A percentile compares a stretch with the other conserved stretches of the same genome.
phyloP scores from a whole-genome alignment of 805 yeast genomes.

The Lipomyces lipofer region DNA sequence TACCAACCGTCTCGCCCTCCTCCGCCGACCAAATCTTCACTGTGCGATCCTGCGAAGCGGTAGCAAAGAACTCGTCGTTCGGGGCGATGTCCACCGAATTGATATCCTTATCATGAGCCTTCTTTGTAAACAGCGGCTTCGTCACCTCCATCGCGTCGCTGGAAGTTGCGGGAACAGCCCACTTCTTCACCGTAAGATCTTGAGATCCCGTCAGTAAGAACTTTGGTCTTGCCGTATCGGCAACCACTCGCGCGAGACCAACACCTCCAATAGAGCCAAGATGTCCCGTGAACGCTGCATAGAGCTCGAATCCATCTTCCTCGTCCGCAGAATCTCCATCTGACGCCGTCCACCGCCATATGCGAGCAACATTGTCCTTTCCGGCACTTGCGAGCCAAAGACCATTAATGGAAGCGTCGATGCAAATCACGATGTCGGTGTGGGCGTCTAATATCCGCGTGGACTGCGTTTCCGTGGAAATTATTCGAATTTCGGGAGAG shows the following conservation, averaged over 20 bases:
- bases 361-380: conserved; percentile 79
- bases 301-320: conserved; percentile 46
- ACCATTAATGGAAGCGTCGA: conserved; percentile 80
- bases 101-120: conserved; percentile 96
- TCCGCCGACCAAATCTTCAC: conserved; percentile 86
- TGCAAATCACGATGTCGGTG: conserved; percentile 74
- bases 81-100: conserved; percentile 89
- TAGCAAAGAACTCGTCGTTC: conserved; percentile 81
- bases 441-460: conserved; percentile 76
- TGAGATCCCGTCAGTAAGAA: conserved; percentile 80
- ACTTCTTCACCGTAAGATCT: conserved; percentile 81
- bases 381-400: conserved; percentile 89
- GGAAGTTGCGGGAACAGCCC: conserved; percentile 60
- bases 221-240: conserved; percentile 49
- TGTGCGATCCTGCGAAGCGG: conserved; percentile 91
- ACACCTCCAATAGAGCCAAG: conserved; percentile 83
- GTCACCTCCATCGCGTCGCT: conserved; percentile 31
- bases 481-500: conserved; percentile 80
- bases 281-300: conserved; percentile 79
- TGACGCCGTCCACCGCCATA: conserved; percentile 61
- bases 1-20: conserved; percentile 83
- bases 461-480: conserved; percentile 57
- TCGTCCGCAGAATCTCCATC: conserved; percentile 42
- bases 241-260: conserved; percentile 59
- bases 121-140: conserved; percentile 80